Evolutionary conservation across 1,139 yeast species (phyloP).

Genomic region (Sugiyamaella xylanicola): DNA sequence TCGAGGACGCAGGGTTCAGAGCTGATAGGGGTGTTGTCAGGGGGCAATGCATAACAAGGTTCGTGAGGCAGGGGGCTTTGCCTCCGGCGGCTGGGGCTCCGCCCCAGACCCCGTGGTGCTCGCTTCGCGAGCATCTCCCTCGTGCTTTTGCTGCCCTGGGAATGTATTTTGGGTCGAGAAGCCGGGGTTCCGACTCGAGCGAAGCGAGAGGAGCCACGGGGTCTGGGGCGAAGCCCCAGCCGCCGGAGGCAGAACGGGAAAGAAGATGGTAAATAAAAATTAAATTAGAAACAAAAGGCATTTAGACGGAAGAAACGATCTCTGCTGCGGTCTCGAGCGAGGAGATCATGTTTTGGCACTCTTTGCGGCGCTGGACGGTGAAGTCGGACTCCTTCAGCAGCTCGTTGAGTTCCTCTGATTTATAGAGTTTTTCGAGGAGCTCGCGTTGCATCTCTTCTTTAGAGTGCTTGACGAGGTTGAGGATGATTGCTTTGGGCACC

Average conservation of each 20-base stretch:
- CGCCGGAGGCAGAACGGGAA: constrained; percentile 5
- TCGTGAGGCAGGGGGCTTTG: no score
- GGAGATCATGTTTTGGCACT: constrained; percentile 92
- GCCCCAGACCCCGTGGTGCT: neutral
- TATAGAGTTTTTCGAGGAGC: constrained; percentile 81
- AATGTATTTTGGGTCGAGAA: no score
- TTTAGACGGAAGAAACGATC: constrained; percentile 79
- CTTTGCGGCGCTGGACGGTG: constrained; percentile 93
- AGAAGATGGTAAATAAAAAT: neutral
- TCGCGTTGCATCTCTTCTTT: constrained; percentile 90
- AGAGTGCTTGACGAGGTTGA: constrained; percentile 81
- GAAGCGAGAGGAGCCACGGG: constrained; percentile 3
- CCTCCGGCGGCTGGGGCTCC: neutral
- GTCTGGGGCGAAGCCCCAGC: constrained; percentile 10
- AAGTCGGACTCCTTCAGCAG: constrained; percentile 89
- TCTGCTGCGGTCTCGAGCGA: constrained; percentile 86
- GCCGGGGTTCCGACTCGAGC: neutral
- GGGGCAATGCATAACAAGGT: no score
- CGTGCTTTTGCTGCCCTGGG: neutral
- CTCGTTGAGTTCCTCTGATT: constrained; percentile 70
- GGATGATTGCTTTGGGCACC: constrained; percentile 93
- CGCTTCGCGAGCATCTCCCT: no score
- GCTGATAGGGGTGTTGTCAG: constrained; percentile 6
- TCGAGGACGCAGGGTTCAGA: constrained; percentile 1
- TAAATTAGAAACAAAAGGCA: neutral